Base-by-base conservation (phyloP, 2,329 filamentous ascomycete species). In the Pyrenochaeta sp. region DNA sequence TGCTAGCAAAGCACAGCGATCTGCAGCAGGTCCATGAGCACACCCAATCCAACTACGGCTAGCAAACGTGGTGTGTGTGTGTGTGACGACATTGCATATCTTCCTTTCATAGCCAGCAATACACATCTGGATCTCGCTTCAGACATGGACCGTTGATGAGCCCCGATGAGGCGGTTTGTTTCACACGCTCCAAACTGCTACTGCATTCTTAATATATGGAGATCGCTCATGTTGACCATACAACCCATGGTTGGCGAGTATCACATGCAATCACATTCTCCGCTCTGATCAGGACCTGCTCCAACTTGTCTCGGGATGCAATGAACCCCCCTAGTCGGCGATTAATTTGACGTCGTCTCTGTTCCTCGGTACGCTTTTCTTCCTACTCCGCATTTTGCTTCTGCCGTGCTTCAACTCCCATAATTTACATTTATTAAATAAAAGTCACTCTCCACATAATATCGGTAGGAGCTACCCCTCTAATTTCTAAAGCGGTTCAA, bases 391-490 rank as follows among this genome's bases (percentile, higher is more conserved):
- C 49, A 44, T 52, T 39, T 33, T 52, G 32, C 29, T 44, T 35
- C 37, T 52, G 37, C 39, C 17, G 44, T 31, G 10, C 36, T 48
- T 29, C 37, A 27, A 15, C 42, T 44, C 37, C 32, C 21, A 39
- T 30, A 52, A 52, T 48, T 36, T 48, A 32, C 18, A 52, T 47
- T 46, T 44, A 52, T 52, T 48, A 39, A 47, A 21, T 39, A n/a
- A 27, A n/a, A 20, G 36, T 47, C 31, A 31, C 29, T 23, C 32
- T 52, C 40, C 44, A 31, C 44, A 42, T 20, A 12, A 41, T 20
- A 12, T 46, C 27, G 27, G 21, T 30, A 43, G 40, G 30, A 10
- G 31, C 39, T 49, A 42, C 40, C 21, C 40, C 40, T 42, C 40
- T 42, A 12, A 39, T 39, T 37, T 39, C 18, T 20, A 42, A 42